A percentile compares a stretch with the other conserved stretches of the same genome.
Evolutionary conservation across 495 filamentous ascomycete species (phyloP).

Genomic region (Eremomyces bilateralis): DNA sequence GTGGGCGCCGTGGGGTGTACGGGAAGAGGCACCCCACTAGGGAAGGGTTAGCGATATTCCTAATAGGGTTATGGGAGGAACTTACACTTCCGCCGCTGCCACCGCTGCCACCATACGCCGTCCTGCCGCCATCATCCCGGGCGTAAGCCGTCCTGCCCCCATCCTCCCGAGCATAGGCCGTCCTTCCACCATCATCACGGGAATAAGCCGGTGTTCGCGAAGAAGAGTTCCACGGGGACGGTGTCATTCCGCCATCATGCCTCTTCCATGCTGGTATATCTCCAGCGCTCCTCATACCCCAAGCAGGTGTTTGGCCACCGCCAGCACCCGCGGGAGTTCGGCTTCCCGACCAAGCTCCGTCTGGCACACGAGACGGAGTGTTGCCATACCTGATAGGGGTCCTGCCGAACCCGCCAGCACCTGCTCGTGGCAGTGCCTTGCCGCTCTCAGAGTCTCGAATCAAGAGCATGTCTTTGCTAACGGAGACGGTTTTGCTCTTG

Average conservation of each 20-base stretch:
- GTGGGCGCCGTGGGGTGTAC: constrained; percentile 31
- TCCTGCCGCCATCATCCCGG: constrained; percentile 45
- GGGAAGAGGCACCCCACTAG: constrained; percentile 11
- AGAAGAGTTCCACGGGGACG: constrained; percentile 7
- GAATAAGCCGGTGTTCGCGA: too few species aligned
- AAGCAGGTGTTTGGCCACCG: constrained; percentile 27
- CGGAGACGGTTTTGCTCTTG: constrained; percentile 65
- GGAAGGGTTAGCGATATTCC: constrained; percentile 22
- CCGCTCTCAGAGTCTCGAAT: constrained; percentile 70
- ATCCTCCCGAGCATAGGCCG: constrained; percentile 28
- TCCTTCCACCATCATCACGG: constrained; percentile 1
- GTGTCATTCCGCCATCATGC: constrained; percentile 7
- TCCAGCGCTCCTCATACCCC: constrained; percentile 3
- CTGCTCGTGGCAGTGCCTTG: constrained; percentile 33
- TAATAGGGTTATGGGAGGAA: neutral
- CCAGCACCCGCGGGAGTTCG: constrained; percentile 34
- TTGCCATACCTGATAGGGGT: constrained; percentile 24
- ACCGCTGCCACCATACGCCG: constrained; percentile 35
- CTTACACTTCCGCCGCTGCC: constrained; percentile 17
- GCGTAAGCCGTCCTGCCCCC: constrained; percentile 22
- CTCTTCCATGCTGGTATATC: constrained; percentile 46
- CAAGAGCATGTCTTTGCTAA: constrained; percentile 52
- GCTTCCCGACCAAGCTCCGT: constrained; percentile 31
- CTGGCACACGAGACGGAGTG: constrained; percentile 14
- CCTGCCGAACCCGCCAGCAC: constrained; percentile 1